Base-by-base conservation (phyloP, 2,329 filamentous ascomycete genomes). In the Fusarium anguioides region DNA sequence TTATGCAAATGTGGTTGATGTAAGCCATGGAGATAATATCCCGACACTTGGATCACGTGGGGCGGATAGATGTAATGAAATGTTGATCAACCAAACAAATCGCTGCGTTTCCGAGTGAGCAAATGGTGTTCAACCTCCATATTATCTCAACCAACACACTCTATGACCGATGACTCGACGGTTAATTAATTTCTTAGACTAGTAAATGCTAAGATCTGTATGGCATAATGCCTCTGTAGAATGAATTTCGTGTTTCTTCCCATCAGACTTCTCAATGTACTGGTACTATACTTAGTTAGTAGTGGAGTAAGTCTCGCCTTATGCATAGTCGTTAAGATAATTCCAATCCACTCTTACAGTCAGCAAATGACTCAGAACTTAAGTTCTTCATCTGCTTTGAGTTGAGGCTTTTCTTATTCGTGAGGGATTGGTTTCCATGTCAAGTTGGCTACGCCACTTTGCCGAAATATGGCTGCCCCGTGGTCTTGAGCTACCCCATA, bases 1-100 rank as follows among this genome's bases (percentile, higher is more conserved):
- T 62, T 56, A 62, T 62, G 35, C 7, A 17, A 15, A 17, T 20
- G 20, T n/a, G 20, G n/a, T 26, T n/a, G 10, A 41, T 54, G 56
- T 46, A 55, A 61, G 56, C 61, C 23, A 29, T 11, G 7, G 12
- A 36, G 6, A 18, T 47, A 29, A 36, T 54, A 27, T 17, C 20
- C 29, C 40, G 58, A 58, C 26, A 6, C 17, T 17, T 1, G 3
- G 14, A 14, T 55, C 57, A 61, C 40, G 56, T 61, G 56, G 2
- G 4, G 12, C 1, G 11, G 1, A 8, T 27, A 31, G 9, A 11
- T 7, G 4, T 6, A 24, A 7, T 17, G 1, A 21, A n/a, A 9
- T 17, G 23, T 11, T 20, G 0, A 3, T 26, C 10, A 12, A 3
- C 57, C 57, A 62, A 56, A 39, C 12, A 56, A 7, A 44, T 4